A percentile compares a stretch with the other conserved stretches of the same genome.
Conservation (phyloP, 352 stramenopile genomes). For the Phytopythium mirpurense region DNA sequence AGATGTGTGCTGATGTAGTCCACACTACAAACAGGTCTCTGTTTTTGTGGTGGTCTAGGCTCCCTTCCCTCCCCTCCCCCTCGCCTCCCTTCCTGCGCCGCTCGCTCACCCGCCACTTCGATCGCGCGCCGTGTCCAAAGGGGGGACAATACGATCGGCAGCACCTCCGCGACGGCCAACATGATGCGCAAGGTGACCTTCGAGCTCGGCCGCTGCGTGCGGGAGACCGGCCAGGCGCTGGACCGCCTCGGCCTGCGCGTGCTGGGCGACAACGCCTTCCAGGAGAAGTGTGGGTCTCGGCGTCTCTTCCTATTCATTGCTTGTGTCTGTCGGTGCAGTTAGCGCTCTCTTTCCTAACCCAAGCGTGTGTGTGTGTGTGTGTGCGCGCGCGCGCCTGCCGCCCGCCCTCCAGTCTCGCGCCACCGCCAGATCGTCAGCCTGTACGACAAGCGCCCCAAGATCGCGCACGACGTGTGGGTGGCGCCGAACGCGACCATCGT, state of each 20-base stretch:
- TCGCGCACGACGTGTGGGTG: constrained; percentile 92
- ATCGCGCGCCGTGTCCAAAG: not conserved
- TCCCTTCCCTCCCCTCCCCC: constrained; percentile 5
- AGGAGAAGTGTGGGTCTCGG: constrained; percentile 88
- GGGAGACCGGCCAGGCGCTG: constrained; percentile 95
- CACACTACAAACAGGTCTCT: not conserved
- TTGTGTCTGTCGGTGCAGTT: no score
- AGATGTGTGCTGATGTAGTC: no score
- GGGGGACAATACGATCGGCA: not conserved
- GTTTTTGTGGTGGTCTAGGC: constrained; percentile 34
- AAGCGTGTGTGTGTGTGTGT: constrained; percentile 86
- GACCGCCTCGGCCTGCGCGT: constrained; percentile 92
- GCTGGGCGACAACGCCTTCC: constrained; percentile 81
- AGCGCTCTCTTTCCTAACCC: no score
- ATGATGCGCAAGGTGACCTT: constrained; percentile 90
- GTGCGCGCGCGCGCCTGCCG: constrained; percentile 5
- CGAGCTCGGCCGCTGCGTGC: constrained; percentile 88
- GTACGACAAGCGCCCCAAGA: constrained; percentile 89
- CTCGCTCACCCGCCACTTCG: not conserved
- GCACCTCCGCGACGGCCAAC: constrained; percentile 8
- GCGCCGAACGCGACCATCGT: constrained; percentile 96
- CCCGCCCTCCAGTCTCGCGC: constrained; percentile 65
- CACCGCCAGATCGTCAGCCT: constrained; percentile 92
- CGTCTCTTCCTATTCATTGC: no score
- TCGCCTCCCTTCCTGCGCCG: not conserved